A percentile compares a stretch with the other conserved stretches of the same genome.
Conservation (phyloP, 495 filamentous ascomycete genomes). For the Penicillium canescens region DNA sequence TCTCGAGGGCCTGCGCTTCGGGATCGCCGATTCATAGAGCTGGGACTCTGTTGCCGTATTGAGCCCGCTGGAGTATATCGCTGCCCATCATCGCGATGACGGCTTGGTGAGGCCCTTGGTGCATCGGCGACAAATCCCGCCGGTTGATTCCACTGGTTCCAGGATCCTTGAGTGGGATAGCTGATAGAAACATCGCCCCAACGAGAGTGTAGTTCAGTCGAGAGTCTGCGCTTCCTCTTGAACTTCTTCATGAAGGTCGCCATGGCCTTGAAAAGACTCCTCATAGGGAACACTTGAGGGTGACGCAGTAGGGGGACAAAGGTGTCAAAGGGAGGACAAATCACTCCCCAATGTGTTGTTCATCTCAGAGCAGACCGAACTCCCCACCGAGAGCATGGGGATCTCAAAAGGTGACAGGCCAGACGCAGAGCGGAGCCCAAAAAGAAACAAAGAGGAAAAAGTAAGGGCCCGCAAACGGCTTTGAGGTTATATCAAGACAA, state of each 20-base stretch:
- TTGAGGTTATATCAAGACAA: conserved; percentile 30
- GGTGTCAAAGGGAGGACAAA: conserved; percentile 18
- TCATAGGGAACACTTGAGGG: conserved; percentile 24
- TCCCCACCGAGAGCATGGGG: conserved; percentile 6
- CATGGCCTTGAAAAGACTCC: conserved; percentile 31
- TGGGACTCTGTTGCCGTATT: background rate
- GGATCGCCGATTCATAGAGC: background rate
- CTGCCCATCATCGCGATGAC: conserved; percentile 4
- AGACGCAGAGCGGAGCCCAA: conserved; percentile 3
- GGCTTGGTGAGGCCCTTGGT: background rate
- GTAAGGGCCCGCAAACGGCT: conserved; percentile 7
- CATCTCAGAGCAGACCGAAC: conserved; percentile 20
- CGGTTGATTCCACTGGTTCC: conserved; percentile 39
- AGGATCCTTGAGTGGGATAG: conserved; percentile 44
- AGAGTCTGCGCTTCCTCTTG: conserved; percentile 40
- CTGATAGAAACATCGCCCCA: conserved; percentile 47
- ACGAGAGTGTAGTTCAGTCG: conserved; percentile 41
- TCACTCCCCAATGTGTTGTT: conserved; percentile 18
- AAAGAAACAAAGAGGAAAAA: conserved; percentile 5
- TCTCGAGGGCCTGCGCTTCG: conserved; percentile 8
- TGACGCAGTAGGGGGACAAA: background rate
- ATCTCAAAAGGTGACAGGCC: background rate
- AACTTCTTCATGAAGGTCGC: conserved; percentile 37
- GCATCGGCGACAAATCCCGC: conserved; percentile 18
- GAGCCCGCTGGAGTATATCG: conserved; percentile 12